Base-by-base conservation (phyloP, 352 stramenopile species). In the Phytophthora cajani region DNA sequence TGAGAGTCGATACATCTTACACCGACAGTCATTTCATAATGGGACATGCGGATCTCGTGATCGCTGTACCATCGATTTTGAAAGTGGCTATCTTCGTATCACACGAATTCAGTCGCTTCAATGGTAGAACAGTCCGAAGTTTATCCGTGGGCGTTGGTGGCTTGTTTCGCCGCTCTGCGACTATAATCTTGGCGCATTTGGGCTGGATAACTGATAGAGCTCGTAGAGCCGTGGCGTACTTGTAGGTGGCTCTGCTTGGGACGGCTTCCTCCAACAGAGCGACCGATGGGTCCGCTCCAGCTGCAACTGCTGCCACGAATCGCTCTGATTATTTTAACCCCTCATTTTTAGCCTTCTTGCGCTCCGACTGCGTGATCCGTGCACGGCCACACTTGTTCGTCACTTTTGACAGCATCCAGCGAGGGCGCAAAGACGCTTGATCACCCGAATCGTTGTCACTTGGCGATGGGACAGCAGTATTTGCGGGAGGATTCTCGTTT, bases 61-160 rank as follows among this genome's bases (percentile, higher is more conserved):
- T 55, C 51, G 23, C 51, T 67, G 23, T 61, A 67, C 38, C 50
- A 67, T 1, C 60, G 38, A 38, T 56, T 67, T 16, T 60, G 50
- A 23, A 60, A 67, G 10, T 47, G 60, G 38, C 36, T 21, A 67
- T 50, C 30, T 60, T 49, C 3, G 25, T 19, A 1, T 59, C 33
- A 27, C 49, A 66, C 2, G 38, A n/a, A 46, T 54, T 9, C 0
- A 67, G 32, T 38, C 33, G 33, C 33, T 38, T 38, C 33, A 38
- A 12, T 7, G 33, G 33, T 38, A 38, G 33, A 38, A 38, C 33
- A 38, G 4, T 38, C 9, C 33, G 33, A 38, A 38, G 33, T 38
- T 38, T 38, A 38, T 38, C 33, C 33, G 33, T 38, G 33, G 8
- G 0, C 33, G 33, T 38, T 38, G 33, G 33, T 5, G 33, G 33